Percentiles rank a stretch among this genome's conserved stretches.
Evolutionary conservation across 2,329 filamentous ascomycete genomes (phyloP).

Genomic region (Fusarium papillatum): DNA sequence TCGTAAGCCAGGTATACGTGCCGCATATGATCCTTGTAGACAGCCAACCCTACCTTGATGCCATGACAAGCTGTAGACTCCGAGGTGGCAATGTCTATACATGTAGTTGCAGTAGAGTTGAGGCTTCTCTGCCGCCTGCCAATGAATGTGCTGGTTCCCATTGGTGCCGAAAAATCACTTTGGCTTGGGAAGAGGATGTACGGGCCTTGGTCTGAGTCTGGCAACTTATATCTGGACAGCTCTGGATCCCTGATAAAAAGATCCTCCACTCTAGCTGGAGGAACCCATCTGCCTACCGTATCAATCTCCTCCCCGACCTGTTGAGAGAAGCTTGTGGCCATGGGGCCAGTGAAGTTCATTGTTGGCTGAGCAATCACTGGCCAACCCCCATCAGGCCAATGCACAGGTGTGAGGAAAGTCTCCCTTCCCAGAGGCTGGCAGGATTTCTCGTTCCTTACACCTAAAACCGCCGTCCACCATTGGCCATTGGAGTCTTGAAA

Average conservation of each 20-base stretch:
- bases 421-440: slow-evolving; percentile 13
- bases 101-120: slow-evolving; percentile 11
- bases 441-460: slow-evolving; percentile 18
- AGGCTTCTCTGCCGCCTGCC: slow-evolving; percentile 14
- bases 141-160: slow-evolving; percentile 18
- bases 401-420: slow-evolving; percentile 18
- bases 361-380: slow-evolving; percentile 14
- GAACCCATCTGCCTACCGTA: background rate
- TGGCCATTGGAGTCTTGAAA: slow-evolving; percentile 35
- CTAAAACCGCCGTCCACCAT: slow-evolving; percentile 36
- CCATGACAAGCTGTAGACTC: background rate
- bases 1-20: slow-evolving; percentile 12
- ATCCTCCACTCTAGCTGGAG: slow-evolving; percentile 3
- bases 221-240: slow-evolving; percentile 4
- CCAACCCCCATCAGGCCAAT: slow-evolving; percentile 23
- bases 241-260: slow-evolving; percentile 18
- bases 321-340: background rate
- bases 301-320: background rate
- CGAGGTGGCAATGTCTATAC: background rate
- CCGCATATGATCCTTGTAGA: slow-evolving; percentile 25
- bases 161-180: slow-evolving; percentile 1
- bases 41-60: slow-evolving; percentile 5
- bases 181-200: background rate
- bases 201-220: background rate
- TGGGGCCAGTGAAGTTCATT: slow-evolving; percentile 6